Base-by-base conservation (phyloP, 208 protist species). In the Borovskyia barvae region DNA sequence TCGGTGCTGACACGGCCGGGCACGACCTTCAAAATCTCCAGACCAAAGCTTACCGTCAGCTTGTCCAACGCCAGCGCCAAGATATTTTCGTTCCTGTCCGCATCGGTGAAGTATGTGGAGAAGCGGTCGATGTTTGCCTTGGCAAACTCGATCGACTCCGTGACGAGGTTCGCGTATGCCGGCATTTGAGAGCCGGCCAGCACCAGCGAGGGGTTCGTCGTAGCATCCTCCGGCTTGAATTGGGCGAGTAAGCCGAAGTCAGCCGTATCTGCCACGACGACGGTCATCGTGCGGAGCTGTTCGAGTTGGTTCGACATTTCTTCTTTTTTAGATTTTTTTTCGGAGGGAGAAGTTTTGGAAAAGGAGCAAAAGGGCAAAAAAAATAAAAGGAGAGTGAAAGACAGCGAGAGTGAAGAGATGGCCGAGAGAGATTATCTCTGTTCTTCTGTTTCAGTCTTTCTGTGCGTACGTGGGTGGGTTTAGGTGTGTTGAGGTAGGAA, bases 121-220 rank as follows among this genome's bases (percentile, higher is more conserved):
- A 81, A 78, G 19, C 60, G 74, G 70, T 29, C 35, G 11, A 82
- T 25, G 57, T 95, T 86, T 0, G 51, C 60, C 62, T 92, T 94
- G n/a, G 82, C 97, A 64, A 97, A 98, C 40, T 64, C 62, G 51
- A 98, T 82, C 2, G 97, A 93, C 30, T 96, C 92, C 11, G 82
- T 58, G 22, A 97, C 65, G 19, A 98, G 74, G 42, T 82, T 40
- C 30, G 60, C 52, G 75, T 99, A 98, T 75, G 95, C 66, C 30
- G 80, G 69, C 47, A 97, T 67, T 63, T 96, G 75, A 35, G 93
- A 85, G 26, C 97, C 97, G 20, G 72, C 75, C 11, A 95, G 83
- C 9, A 99, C 79, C 12, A 99, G 93, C 30, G 95, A 98, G 25
- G 98, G 98, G 77, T 99, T 99, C 22, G 98, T 99, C 15, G 98